These are phyloP conservation scores for Boletus barrowsii DNA, from an alignment of 768 basidiomycete species.

Conservation along the genomic window DNA sequence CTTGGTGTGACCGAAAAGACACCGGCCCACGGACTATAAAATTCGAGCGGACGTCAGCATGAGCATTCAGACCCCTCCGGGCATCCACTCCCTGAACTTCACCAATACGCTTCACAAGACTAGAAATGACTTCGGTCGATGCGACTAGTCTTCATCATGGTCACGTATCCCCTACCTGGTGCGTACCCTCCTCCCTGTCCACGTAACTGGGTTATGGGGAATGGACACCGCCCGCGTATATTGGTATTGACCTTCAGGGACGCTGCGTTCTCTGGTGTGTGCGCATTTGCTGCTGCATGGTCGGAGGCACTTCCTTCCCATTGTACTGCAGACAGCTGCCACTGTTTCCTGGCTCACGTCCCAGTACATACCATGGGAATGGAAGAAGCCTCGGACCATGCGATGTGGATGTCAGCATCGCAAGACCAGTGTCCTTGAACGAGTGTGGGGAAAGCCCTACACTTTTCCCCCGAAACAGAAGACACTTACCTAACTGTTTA, in stretches of 20 bases:
- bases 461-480: neutral
- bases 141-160: neutral
- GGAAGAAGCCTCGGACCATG: slow-evolving; percentile 48
- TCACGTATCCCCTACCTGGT: slow-evolving; percentile 7
- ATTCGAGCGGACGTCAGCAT: slow-evolving; percentile 14
- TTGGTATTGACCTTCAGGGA: slow-evolving; percentile 2
- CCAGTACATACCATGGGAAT: slow-evolving; percentile 56
- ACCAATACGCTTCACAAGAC: neutral
- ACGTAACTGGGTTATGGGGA: slow-evolving; percentile 19
- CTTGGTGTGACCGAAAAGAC: slow-evolving; percentile 8
- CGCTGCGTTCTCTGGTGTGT: slow-evolving; percentile 21
- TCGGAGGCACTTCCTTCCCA: slow-evolving; percentile 37
- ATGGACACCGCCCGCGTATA: neutral
- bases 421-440: slow-evolving; percentile 20
- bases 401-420: slow-evolving; percentile 23
- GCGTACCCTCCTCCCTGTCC: slow-evolving; percentile 10
- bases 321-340: slow-evolving; percentile 33
- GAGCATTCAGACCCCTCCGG: slow-evolving; percentile 10
- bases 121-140: neutral
- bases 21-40: slow-evolving; percentile 26
- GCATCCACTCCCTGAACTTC: slow-evolving; percentile 5
- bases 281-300: slow-evolving; percentile 30
- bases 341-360: slow-evolving; percentile 27
- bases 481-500: slow-evolving; percentile 6
- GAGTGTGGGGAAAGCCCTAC: neutral